Evolutionary conservation across 2,329 filamentous ascomycete species (phyloP), one percentile per base, ranked within the genome.

Genomic region (Xylariaceae sp.): DNA sequence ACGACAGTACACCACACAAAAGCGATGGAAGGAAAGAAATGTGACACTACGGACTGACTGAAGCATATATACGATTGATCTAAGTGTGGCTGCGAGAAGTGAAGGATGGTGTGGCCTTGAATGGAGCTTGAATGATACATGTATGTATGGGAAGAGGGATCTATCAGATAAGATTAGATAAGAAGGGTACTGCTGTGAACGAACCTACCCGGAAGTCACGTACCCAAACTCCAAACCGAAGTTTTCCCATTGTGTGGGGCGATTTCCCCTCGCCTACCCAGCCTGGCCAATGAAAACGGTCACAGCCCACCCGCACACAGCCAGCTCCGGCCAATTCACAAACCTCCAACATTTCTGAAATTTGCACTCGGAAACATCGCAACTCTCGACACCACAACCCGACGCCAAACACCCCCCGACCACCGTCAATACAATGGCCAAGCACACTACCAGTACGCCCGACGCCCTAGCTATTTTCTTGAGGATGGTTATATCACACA

Each of bases 351-450:
- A 48, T 48, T 48, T 53, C 45, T 50, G 53, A 56, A 55, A 55
- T 56, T 55, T 53, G 45, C 46, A 39, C 49, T 53, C 45, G 50
- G 47, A 47, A 57, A 51, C 47, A 53, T 50, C 53, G 49, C 41
- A 49, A 53, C 41, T 45, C 38, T 47, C 46, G 39, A 48, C 16
- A 54, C 33, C 51, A 53, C 39, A 50, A 48, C 13, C 48, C 56
- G 46, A 54, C 54, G 53, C 50, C 45, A 50, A 47, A 42, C 28
- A 42, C 52, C 41, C 39, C 48, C 42, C 47, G 36, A 45, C 44
- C 49, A 47, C 50, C 48, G 34, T 54, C 42, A 58, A 47, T 42
- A 54, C 45, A 52, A 56, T 58, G 54, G 54, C 56, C 42, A 54
- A 56, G 34, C 54, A 47, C 45, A 58, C 56, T 19, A 53, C 54